These are phyloP conservation scores for Combretum micranthum DNA, from an alignment of 345 rosid species.

Conservation along the genomic window DNA sequence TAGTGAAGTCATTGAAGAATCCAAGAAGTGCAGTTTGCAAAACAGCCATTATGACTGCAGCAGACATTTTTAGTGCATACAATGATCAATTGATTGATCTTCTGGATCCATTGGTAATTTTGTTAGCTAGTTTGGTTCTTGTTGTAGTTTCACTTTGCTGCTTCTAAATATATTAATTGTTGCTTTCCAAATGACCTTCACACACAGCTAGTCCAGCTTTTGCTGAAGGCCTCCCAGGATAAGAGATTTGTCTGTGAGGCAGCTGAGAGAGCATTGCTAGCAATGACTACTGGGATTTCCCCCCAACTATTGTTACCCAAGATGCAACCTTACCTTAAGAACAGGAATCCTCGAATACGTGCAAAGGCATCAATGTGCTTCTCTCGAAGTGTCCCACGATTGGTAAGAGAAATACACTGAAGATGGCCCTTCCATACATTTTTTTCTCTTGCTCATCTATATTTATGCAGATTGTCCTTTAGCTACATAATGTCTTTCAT, in stretches of 20 bases:
- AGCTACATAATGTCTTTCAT: not conserved
- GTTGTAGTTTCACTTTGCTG: conserved; percentile 4
- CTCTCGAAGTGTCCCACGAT: conserved; percentile 63
- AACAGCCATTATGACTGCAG: conserved; percentile 88
- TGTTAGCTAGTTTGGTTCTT: not conserved
- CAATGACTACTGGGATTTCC: conserved; percentile 70
- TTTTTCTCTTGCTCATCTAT: not conserved
- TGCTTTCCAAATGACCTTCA: conserved; percentile 1
- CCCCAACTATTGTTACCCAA: conserved; percentile 56
- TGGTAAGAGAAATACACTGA: conserved; percentile 39
- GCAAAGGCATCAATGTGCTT: conserved; percentile 91
- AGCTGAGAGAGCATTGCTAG: conserved; percentile 73
- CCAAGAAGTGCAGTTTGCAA: conserved; percentile 97
- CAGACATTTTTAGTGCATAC: conserved; percentile 74
- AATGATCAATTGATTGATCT: conserved; percentile 57
- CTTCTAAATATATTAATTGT: conserved; percentile 11
- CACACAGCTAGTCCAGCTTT: conserved; percentile 77
- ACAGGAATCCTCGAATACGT: conserved; percentile 83
- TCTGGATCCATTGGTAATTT: conserved; percentile 69
- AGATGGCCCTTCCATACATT: too few species aligned
- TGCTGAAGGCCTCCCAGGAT: conserved; percentile 94
- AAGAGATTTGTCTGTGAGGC: conserved; percentile 96
- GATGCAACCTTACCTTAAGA: conserved; percentile 74
- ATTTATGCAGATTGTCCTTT: not conserved
- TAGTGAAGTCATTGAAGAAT: conserved; percentile 88